A percentile compares a stretch with the other conserved stretches of the same genome.
phyloP scores from a whole-genome alignment of 192 early-diverging fungal species.

The Backusella psychrophila region DNA sequence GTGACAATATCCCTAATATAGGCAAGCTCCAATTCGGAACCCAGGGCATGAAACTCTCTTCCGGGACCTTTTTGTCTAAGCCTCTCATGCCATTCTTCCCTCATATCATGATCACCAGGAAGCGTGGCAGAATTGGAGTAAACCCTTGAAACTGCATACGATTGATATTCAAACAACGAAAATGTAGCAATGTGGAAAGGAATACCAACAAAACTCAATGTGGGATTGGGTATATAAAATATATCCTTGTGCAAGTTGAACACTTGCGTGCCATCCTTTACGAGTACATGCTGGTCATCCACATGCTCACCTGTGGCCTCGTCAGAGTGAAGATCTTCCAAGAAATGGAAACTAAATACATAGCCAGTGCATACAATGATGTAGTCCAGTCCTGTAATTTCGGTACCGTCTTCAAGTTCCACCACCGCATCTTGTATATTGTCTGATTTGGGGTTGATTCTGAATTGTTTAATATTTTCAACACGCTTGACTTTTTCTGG shows the following conservation, averaged over 20 bases:
- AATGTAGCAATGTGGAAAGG: constrained; percentile 58
- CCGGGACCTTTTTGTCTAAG: not conserved
- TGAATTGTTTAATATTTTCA: not conserved
- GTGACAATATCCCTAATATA: not conserved
- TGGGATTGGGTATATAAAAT: constrained; percentile 48
- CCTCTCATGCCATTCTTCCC: not conserved
- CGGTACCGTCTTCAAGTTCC: constrained; percentile 19
- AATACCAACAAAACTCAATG: constrained; percentile 56
- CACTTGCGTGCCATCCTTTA: not conserved
- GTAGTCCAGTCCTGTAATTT: constrained; percentile 37
- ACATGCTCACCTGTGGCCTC: not conserved
- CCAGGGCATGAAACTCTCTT: not conserved
- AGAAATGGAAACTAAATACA: constrained; percentile 58
- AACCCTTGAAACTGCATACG: constrained; percentile 38
- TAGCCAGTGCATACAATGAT: constrained; percentile 72
- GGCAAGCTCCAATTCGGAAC: not conserved
- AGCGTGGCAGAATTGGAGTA: not conserved
- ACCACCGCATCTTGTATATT: not conserved
- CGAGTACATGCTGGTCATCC: not conserved
- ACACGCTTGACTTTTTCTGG: not conserved
- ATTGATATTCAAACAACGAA: constrained; percentile 58
- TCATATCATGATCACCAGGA: not conserved
- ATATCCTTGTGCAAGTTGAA: constrained; percentile 21
- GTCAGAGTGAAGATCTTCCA: constrained; percentile 47
- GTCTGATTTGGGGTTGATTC: not conserved